Base-by-base conservation (phyloP, 2,329 filamentous ascomycete species). In the Pleomassaria siparia region DNA sequence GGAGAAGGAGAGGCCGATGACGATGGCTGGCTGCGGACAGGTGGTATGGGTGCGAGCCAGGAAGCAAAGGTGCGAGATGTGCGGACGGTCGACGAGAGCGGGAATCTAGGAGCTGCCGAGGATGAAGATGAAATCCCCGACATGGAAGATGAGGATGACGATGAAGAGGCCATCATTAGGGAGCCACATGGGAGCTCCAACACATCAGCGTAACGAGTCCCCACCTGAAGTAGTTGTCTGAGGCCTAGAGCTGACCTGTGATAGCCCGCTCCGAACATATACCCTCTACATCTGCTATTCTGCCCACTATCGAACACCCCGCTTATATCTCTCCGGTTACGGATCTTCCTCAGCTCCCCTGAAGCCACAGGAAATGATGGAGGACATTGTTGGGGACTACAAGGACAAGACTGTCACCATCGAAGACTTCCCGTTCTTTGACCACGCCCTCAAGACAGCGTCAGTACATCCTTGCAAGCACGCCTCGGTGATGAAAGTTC, bases 261-360 rank as follows among this genome's bases (percentile, higher is more conserved):
- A 43, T 56, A 95, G 89, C 47, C 86, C 88, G 44, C 82, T 89
- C 43, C 88, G 94, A 59, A 95, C 89, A n/a, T 99, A 99, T 73
- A 96, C 88, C 36, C 86, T 99, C 58, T 99, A 99, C 80, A 97
- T 99, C 66, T 94, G 91, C 74, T 99, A 99, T 76, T 89, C 91
- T 4, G 88, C 91, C 29, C 96, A 95, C 78, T 99, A 97, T 75
- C 88, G 90, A 59, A 97, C 94, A 3, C 94, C 94, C 0, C 89
- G 94, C 26, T 83, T 97, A 63, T 99, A 96, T 72, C 84, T 99
- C 40, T 95, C 91, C 0, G 94, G 94, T 62, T 97, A 97, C 72
- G 77, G 84, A 11, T 81, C 88, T 21, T 82, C 84, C 48, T 89
- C 89, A 22, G 87, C 91, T 56, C 91, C 91, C 1, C 85, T 95